Conservation (phyloP, 805 yeast species). For the Brettanomyces custersianus region DNA sequence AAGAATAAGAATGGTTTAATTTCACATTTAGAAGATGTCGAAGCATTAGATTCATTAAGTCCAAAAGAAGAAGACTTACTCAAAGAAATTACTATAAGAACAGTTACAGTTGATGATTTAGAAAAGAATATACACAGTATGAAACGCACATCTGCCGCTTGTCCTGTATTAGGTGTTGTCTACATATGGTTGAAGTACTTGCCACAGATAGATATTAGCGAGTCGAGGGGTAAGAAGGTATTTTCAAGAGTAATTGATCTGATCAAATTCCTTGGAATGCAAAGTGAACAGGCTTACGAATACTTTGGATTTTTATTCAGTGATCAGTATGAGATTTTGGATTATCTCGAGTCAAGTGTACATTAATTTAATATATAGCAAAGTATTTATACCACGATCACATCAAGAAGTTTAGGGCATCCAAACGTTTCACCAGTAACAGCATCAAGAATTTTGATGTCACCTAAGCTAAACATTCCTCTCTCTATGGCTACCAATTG, state of each 20-base stretch:
- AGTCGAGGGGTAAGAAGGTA: conserved; percentile 10
- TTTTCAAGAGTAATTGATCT: conserved; percentile 14
- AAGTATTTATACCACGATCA: conserved; percentile 37
- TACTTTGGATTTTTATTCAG: conserved; percentile 22
- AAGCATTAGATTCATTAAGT: conserved; percentile 4
- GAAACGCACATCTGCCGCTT: conserved; percentile 9
- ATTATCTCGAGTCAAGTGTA: conserved; percentile 10
- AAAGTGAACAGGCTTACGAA: conserved; percentile 13
- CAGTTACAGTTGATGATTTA: conserved; percentile 2
- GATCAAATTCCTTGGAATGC: conserved; percentile 17
- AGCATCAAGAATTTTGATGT: conserved; percentile 57
- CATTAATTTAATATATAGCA: conserved; percentile 1
- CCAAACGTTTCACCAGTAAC: conserved; percentile 58
- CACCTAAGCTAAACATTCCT: conserved; percentile 59
- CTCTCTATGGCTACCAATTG: conserved; percentile 50
- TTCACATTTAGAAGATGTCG: conserved; percentile 4
- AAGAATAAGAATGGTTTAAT: conserved; percentile 5
- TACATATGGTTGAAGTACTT: conserved; percentile 21
- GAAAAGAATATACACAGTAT: not conserved
- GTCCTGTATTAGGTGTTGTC: conserved; percentile 15
- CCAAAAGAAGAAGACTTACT: conserved; percentile 10
- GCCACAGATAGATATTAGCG: conserved; percentile 8
- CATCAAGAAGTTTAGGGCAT: conserved; percentile 63
- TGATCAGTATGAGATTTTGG: conserved; percentile 18
- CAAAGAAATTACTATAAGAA: conserved; percentile 11